phyloP scores from a whole-genome alignment of 2,329 filamentous ascomycete genomes.

The Knoxdaviesia proteae region DNA sequence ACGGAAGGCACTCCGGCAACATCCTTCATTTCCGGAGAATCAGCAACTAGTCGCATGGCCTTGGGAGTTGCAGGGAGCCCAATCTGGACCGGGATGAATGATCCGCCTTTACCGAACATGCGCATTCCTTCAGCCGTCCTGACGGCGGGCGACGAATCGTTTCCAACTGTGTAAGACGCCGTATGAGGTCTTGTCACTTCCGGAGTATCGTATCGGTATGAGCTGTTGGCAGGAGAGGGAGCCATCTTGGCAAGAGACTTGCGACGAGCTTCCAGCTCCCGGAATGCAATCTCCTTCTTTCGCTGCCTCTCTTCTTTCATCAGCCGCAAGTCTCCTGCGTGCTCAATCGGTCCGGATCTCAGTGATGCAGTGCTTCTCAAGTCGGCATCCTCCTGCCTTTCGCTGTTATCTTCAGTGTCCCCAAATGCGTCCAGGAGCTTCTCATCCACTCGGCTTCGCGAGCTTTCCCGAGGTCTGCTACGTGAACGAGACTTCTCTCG shows the following conservation, averaged over 20 bases:
- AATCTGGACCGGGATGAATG: conserved; percentile 15
- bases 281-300: conserved; percentile 56
- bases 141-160: conserved; percentile 33
- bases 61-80: conserved; percentile 81
- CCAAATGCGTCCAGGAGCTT: too few species aligned
- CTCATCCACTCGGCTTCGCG: too few species aligned
- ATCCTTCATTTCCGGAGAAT: conserved; percentile 17
- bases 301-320: conserved; percentile 39
- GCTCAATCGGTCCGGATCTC: too few species aligned
- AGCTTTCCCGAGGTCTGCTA: too few species aligned
- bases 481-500: too few species aligned
- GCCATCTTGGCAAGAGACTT: conserved; percentile 63
- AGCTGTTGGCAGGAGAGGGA: conserved; percentile 13
- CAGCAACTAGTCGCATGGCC: conserved; percentile 69
- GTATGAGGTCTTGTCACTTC: conserved; percentile 5
- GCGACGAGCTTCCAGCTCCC: conserved; percentile 73
- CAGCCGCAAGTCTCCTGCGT: conserved; percentile 30
- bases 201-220: not conserved
- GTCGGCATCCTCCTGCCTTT: too few species aligned
- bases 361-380: too few species aligned
- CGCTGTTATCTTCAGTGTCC: too few species aligned
- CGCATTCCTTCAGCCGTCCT: conserved; percentile 51
- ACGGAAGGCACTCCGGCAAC: conserved; percentile 27
- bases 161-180: conserved; percentile 10
- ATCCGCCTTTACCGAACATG: too few species aligned